Conservation (phyloP, 169 alveolate species). For the Gregarina niphandrodes region DNA sequence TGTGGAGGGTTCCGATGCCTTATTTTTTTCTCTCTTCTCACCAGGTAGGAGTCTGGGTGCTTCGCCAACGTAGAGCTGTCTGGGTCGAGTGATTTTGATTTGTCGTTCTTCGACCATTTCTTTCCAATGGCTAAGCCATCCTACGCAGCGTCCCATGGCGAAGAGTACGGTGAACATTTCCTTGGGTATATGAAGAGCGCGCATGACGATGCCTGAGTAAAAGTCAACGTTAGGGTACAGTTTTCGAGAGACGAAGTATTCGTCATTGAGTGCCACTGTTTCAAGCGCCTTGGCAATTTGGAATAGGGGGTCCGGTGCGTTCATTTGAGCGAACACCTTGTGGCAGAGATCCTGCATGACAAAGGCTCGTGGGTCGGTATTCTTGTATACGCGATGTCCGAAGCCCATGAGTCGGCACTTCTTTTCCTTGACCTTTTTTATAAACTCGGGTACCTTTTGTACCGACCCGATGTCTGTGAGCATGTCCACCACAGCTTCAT, state of each 20-base stretch:
- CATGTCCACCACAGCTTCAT: slow-evolving; percentile 57
- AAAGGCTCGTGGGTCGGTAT: slow-evolving; percentile 54
- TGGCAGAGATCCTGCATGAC: slow-evolving; percentile 40
- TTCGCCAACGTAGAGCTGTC: no score
- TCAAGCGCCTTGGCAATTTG: slow-evolving; percentile 52
- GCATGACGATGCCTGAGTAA: slow-evolving; percentile 51
- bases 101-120: no score
- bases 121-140: slow-evolving; percentile 57
- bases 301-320: slow-evolving; percentile 31
- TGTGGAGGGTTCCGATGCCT: no score
- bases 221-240: slow-evolving; percentile 72
- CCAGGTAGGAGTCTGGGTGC: no score
- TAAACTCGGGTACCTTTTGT: slow-evolving; percentile 26
- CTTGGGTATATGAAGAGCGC: slow-evolving; percentile 48
- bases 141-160: slow-evolving; percentile 49
- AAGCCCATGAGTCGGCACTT: slow-evolving; percentile 52
- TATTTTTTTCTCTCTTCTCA: no score
- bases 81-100: no score
- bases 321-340: slow-evolving; percentile 29
- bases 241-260: slow-evolving; percentile 45
- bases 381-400: slow-evolving; percentile 62
- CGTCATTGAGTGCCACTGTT: slow-evolving; percentile 37
- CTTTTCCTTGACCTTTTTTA: slow-evolving; percentile 38
- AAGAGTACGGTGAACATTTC: slow-evolving; percentile 51
- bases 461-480: slow-evolving; percentile 33